These are phyloP conservation scores for Citrullus amarus DNA, from an alignment of 306 rosid genomes.

Conservation along the genomic window DNA sequence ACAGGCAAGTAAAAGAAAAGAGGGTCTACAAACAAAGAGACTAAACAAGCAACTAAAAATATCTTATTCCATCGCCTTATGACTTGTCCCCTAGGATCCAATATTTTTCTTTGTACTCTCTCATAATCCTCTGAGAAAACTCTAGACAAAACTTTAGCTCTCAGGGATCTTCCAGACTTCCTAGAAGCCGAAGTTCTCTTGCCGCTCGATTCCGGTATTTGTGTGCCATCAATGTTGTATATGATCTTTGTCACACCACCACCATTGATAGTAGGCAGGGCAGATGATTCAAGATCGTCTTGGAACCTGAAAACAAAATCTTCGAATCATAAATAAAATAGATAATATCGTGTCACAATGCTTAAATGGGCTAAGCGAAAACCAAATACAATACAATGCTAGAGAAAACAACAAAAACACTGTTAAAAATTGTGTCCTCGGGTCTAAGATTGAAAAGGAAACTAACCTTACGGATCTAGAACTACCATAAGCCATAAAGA, in stretches of 20 bases:
- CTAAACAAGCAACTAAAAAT: conserved; percentile 27
- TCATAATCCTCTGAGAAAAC: conserved; percentile 49
- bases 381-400: not conserved
- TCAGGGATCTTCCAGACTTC: conserved; percentile 18
- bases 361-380: not conserved
- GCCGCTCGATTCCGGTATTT: conserved; percentile 9
- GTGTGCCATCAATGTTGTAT: conserved; percentile 23
- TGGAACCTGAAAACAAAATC: conserved; percentile 15
- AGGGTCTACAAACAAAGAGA: conserved; percentile 48
- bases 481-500: conserved; percentile 49
- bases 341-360: not conserved
- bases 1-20: conserved; percentile 41
- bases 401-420: not conserved
- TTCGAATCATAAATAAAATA: not conserved
- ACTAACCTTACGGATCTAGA: conserved; percentile 58
- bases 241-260: conserved; percentile 19
- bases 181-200: conserved; percentile 9
- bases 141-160: conserved; percentile 32
- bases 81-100: conserved; percentile 33
- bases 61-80: conserved; percentile 36
- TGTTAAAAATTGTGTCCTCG: not conserved
- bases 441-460: not conserved
- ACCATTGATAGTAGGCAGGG: conserved; percentile 12
- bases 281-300: conserved; percentile 25
- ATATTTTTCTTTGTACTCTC: conserved; percentile 24